Evolutionary conservation across 179 eudicot species (phyloP).

Genomic region (Silene coronaria): DNA sequence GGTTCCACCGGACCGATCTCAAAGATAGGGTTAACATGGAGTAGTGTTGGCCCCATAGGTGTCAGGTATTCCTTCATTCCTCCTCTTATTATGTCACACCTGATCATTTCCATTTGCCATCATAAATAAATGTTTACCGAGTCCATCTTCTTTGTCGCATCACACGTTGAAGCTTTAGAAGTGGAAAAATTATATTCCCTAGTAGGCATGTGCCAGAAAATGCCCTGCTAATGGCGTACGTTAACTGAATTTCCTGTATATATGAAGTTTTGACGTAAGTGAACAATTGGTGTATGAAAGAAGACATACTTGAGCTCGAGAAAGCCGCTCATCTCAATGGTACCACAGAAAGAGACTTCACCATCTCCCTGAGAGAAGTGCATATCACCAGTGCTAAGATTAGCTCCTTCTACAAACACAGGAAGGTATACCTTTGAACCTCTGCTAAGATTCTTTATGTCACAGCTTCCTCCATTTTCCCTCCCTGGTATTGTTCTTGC

Average conservation of each 20-base stretch:
- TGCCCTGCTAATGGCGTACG: too few relatives aligned
- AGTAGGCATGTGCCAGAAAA: background rate
- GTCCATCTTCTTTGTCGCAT: too few relatives aligned
- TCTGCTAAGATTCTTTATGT: conserved; percentile 85
- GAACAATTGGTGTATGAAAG: background rate
- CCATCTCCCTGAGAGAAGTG: conserved; percentile 98
- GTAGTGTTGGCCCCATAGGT: conserved; percentile 89
- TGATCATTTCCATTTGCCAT: conserved; percentile 10
- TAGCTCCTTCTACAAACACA: conserved; percentile 90
- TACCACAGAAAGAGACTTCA: conserved; percentile 92
- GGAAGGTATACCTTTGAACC: conserved; percentile 95
- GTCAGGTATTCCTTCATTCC: conserved; percentile 94
- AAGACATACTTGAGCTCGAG: conserved; percentile 74
- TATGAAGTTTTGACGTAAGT: background rate
- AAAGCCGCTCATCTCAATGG: conserved; percentile 97
- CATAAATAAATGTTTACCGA: too few relatives aligned
- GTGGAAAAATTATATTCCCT: background rate
- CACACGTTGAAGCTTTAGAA: background rate
- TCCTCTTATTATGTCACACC: conserved; percentile 84
- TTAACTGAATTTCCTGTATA: too few relatives aligned
- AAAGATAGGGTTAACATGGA: conserved; percentile 86
- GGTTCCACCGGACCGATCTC: conserved; percentile 96
- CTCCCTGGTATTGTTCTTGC: conserved; percentile 96
- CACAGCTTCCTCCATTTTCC: conserved; percentile 96
- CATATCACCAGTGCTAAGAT: conserved; percentile 95